Base-by-base conservation (phyloP, 441 rosid species). In the Brassica hybrid region DNA sequence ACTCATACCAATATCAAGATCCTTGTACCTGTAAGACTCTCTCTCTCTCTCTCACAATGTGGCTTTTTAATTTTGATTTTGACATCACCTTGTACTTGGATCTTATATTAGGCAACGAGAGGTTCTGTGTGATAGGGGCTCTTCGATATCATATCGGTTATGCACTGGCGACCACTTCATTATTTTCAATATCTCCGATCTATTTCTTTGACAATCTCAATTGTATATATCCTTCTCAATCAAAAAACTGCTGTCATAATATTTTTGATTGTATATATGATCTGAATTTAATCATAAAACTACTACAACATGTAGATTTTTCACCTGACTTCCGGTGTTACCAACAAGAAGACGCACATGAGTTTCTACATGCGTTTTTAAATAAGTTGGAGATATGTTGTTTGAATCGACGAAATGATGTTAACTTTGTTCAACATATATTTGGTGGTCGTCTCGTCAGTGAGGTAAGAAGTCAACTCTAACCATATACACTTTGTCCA, bases 281-380 rank as follows among this genome's bases (percentile, higher is more conserved):
- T 30, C 66, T 30, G n/a, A 5, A 41, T 74, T 56, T 52, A 54
- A 71, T 61, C 79, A 74, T 89, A 89, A 87, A 77, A 84, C 85
- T 32, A 5, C 56, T 72, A 73, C 50, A 14, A 13, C 52, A 45
- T 45, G 52, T 7, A 91, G 95, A 81, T 23, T 86, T 93, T 79
- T 88, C 94, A n/a, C 78, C 92, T 13, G 74, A 72, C 80, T 93
- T 93, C 74, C 74, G 19, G 41, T 80, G 81, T 79, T 75, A 79
- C 65, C 92, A 88, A 72, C 98, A 91, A 86, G 95, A 93, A 82
- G 98, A 93, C 67, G 98, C 98, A 7, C 98, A 93, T 76, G 98
- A 93, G 80, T 91, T 90, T 64, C 87, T 89, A 34, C 94, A 90
- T 6, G 86, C 89, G 58, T 78, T 93, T 75, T 77, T 92, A 75